Conservation (phyloP, 495 filamentous ascomycete species). For the Penicillium parvum region DNA sequence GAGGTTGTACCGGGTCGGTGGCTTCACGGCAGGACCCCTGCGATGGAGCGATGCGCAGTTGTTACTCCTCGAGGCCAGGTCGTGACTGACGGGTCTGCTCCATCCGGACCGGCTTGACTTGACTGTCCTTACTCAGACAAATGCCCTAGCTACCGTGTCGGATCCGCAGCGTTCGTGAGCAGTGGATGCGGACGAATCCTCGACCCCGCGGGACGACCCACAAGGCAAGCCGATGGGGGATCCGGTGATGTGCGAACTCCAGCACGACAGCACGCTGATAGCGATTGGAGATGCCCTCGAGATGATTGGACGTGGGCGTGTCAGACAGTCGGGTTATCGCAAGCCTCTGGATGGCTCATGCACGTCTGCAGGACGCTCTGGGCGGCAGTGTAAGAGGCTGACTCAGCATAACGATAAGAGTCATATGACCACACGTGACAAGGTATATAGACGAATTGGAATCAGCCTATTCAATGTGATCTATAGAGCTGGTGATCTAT, state of each 20-base stretch:
- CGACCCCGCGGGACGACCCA: constrained; percentile 24
- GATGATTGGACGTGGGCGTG: constrained; percentile 18
- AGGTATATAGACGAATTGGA: no score
- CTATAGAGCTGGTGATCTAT: no score
- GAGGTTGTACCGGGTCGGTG: background rate
- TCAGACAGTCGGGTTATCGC: constrained; percentile 17
- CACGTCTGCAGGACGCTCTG: constrained; percentile 1
- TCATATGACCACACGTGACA: no score
- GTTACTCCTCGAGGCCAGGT: no score
- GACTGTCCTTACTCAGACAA: background rate
- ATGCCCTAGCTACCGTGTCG: background rate
- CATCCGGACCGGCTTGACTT: no score
- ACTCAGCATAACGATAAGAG: constrained; percentile 2
- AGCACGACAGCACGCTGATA: background rate
- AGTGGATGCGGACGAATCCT: constrained; percentile 4
- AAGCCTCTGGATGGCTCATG: constrained; percentile 22
- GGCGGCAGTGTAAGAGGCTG: constrained; percentile 11
- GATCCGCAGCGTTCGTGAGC: no score
- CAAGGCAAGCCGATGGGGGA: constrained; percentile 19
- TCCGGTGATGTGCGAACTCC: background rate
- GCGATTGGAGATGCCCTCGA: constrained; percentile 1
- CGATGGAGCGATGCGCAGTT: no score
- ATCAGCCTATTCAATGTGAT: no score
- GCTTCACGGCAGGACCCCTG: no score
- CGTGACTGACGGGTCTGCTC: no score